phyloP scores from a whole-genome alignment of 441 rosid species.

The Pelargonium citronellum region DNA sequence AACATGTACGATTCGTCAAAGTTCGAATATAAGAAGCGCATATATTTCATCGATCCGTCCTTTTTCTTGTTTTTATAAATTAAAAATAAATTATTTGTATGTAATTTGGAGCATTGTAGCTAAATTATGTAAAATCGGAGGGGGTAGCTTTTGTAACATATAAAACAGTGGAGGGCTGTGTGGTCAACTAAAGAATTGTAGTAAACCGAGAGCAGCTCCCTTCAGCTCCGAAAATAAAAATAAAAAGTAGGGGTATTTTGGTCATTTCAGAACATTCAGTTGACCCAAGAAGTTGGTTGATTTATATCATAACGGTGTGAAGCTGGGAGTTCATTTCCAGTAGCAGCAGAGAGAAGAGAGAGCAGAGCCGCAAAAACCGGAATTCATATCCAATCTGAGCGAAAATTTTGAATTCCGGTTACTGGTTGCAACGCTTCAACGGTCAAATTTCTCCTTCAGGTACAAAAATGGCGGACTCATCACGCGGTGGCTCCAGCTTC shows the following conservation, averaged over 20 bases:
- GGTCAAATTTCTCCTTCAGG: conserved; percentile 1
- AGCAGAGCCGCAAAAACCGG: neutral
- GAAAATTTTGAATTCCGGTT: neutral
- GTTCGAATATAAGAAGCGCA: no score
- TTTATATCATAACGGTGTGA: neutral
- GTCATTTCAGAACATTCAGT: neutral
- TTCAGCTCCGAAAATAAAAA: neutral
- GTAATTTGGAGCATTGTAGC: no score
- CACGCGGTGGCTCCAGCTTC: conserved; percentile 52
- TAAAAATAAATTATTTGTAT: no score
- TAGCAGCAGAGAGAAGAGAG: neutral
- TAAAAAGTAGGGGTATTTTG: neutral
- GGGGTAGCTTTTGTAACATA: no score
- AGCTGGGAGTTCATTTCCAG: neutral
- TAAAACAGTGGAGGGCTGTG: no score
- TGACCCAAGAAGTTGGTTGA: neutral
- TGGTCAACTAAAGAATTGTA: no score
- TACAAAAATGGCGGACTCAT: conserved; percentile 43
- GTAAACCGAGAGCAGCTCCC: no score
- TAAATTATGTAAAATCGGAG: no score
- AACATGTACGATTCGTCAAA: no score
- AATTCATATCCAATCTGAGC: neutral
- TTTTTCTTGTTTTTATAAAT: no score
- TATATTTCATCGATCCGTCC: no score
- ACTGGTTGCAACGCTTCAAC: neutral